These are phyloP conservation scores for Panicum virgatum DNA, from an alignment of 202 grass and related monocot genomes.

Conservation along the genomic window DNA sequence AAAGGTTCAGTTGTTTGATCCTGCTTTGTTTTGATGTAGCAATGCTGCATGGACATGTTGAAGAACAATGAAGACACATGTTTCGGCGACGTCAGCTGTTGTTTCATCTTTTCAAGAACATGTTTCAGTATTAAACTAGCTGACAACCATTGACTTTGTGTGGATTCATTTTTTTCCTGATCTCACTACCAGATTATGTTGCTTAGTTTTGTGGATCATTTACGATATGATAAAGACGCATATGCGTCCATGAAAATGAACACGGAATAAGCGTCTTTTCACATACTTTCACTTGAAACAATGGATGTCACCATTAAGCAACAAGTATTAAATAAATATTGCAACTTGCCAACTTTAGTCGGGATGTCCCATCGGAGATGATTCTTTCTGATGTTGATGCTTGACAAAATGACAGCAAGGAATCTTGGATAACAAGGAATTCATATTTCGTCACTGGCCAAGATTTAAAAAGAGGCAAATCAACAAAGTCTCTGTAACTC, in stretches of 20 bases:
- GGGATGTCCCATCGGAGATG: background rate
- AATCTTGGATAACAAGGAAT: background rate
- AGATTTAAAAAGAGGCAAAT: background rate
- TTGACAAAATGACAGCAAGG: background rate
- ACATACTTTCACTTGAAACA: background rate
- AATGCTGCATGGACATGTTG: background rate
- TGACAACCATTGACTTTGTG: background rate
- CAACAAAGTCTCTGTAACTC: background rate
- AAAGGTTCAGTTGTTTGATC: background rate
- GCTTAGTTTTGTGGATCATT: background rate
- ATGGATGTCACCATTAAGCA: background rate
- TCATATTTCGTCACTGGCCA: background rate
- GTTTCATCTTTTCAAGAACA: background rate
- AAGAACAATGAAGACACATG: background rate
- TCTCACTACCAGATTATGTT: background rate
- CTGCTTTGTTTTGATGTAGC: background rate
- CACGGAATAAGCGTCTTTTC: background rate
- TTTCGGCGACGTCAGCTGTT: background rate
- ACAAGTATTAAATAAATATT: background rate
- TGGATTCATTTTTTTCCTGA: background rate
- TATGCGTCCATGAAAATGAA: background rate
- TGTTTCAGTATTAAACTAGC: background rate
- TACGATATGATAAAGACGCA: background rate
- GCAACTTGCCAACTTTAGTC: background rate
- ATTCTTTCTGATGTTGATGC: background rate